Base-by-base conservation (phyloP, 2,329 filamentous ascomycete species). In the Hypoxylon sp. region DNA sequence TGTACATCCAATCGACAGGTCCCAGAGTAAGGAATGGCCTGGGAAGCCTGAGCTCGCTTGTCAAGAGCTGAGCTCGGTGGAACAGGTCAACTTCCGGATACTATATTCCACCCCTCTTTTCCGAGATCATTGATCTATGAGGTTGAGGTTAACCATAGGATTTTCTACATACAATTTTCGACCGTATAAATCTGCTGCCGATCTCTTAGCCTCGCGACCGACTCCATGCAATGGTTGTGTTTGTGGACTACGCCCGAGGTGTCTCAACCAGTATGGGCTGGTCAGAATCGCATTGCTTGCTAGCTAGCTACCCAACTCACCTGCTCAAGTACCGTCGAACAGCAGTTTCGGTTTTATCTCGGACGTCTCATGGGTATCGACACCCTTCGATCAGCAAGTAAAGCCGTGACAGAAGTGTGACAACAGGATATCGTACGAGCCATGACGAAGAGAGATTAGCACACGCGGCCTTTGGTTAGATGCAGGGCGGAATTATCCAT, bases 1-100 rank as follows among this genome's bases (percentile, higher is more conserved):
- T 93, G 90, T 91, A 85, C 89, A 91, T 92, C 91, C 90, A 88
- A 92, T 93, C 91, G 92, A 97, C 93, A 95, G 91, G 89, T 95
- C 90, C 92, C 79, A 96, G 90, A 97, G 79, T 75, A 86, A 95
- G 81, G 79, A 80, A 83, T 53, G 82, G 78, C 81, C 82, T 79
- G 79, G 79, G 81, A 81, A 84, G 85, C 87, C 86, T 63, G 85
- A 86, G 87, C 84, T 91, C 89, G 89, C 85, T 80, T 80, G 77
- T 81, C 72, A 81, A 79, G 84, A 85, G 83, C 81, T 90, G 89
- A 92, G 86, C 86, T 87, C 85, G 84, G 85, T 82, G 81, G 81
- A 80, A 77, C 77, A 78, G 80, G 70, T 69, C 77, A 77, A 80
- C 80, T 80, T 80, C 82, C 82, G 84, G 89, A 85, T 86, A 86